Conservation (phyloP, 2,329 filamentous ascomycete species). For the Fusarium temperatum region DNA sequence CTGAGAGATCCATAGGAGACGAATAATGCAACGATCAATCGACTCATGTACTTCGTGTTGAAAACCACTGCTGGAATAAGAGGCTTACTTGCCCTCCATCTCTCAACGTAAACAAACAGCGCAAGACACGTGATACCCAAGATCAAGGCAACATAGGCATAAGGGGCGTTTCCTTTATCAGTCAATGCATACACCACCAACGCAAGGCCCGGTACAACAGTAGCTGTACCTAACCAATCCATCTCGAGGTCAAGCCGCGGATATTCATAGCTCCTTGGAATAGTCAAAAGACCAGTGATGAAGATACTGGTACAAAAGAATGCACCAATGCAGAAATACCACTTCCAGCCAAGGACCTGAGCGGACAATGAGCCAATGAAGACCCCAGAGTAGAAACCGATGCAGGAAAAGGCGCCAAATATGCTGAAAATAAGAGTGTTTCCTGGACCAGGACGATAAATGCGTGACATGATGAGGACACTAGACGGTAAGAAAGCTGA, state of each 20-base stretch:
- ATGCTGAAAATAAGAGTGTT: conserved; percentile 74
- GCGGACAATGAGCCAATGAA: conserved; percentile 71
- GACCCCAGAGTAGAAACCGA: conserved; percentile 72
- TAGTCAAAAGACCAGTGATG: conserved; percentile 53
- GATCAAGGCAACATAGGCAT: conserved; percentile 69
- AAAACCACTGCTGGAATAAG: conserved; percentile 77
- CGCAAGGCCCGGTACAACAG: conserved; percentile 71
- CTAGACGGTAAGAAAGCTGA: conserved; percentile 75
- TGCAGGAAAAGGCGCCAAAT: conserved; percentile 65
- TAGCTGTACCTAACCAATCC: conserved; percentile 73
- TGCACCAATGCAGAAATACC: conserved; percentile 75
- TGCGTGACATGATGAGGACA: conserved; percentile 75
- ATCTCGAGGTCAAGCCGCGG: conserved; percentile 54
- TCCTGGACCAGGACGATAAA: conserved; percentile 74
- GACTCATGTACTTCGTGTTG: conserved; percentile 72
- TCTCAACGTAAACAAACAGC: conserved; percentile 74
- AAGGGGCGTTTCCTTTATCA: conserved; percentile 72
- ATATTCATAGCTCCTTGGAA: conserved; percentile 48
- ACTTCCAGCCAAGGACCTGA: conserved; percentile 70
- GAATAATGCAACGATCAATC: conserved; percentile 68
- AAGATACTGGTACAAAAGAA: conserved; percentile 54
- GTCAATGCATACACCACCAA: conserved; percentile 81
- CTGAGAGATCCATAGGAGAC: conserved; percentile 75
- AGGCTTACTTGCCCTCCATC: conserved; percentile 73
- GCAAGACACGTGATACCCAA: conserved; percentile 69